These are phyloP conservation scores for Boletus insuetus DNA, from an alignment of 768 basidiomycete species.

Conservation along the genomic window DNA sequence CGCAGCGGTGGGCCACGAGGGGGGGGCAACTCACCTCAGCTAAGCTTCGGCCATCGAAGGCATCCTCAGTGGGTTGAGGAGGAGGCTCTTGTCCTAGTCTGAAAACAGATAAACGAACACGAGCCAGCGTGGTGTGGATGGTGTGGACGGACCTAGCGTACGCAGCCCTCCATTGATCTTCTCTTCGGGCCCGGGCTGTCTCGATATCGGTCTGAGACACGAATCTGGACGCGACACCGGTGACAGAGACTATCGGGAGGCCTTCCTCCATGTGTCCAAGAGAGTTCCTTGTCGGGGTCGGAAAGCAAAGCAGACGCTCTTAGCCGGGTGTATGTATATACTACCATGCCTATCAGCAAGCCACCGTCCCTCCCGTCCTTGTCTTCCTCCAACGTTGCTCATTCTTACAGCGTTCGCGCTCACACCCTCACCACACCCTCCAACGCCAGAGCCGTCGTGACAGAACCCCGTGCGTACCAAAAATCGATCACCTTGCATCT, in stretches of 20 bases:
- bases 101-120: conserved; percentile 6
- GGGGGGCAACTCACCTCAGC: conserved; percentile 66
- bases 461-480: conserved; percentile 58
- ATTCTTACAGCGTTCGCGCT: conserved; percentile 29
- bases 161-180: conserved; percentile 89
- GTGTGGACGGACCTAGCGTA: conserved; percentile 61
- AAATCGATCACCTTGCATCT: background rate
- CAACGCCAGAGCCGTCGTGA: conserved; percentile 55
- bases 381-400: conserved; percentile 27
- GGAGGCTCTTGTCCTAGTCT: conserved; percentile 87
- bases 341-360: conserved; percentile 12
- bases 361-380: conserved; percentile 23
- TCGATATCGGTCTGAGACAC: conserved; percentile 80
- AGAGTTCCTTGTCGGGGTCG: conserved; percentile 16
- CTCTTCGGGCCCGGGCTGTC: conserved; percentile 61
- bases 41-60: conserved; percentile 80
- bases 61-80: conserved; percentile 69
- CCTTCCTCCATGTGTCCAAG: conserved; percentile 54
- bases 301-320: conserved; percentile 13
- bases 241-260: conserved; percentile 70
- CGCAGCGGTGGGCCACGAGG: conserved; percentile 1
- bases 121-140: background rate
- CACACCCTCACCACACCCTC: conserved; percentile 33
- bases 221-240: conserved; percentile 80
- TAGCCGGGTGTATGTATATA: conserved; percentile 9